Evolutionary conservation across 192 early-diverging fungal genomes (phyloP).

Genomic region (Coemansia sp.): DNA sequence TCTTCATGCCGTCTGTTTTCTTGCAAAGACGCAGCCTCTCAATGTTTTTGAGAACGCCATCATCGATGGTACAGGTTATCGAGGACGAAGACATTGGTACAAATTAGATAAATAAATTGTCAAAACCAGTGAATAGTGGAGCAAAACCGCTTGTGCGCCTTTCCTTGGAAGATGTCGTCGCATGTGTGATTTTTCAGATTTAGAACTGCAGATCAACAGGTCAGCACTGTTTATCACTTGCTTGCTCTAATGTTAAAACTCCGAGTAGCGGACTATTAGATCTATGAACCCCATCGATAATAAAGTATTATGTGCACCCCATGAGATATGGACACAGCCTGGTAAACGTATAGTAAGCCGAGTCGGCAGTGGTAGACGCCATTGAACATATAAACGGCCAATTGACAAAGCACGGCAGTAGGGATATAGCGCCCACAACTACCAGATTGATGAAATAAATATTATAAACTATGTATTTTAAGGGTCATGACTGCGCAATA

Average conservation of each 20-base stretch:
- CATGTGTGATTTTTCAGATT: background rate
- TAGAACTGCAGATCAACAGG: background rate
- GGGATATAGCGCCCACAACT: background rate
- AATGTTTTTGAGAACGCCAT: conserved; percentile 15
- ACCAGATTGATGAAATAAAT: background rate
- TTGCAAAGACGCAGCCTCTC: conserved; percentile 29
- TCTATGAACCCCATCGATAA: background rate
- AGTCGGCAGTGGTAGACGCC: background rate
- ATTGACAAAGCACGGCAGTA: background rate
- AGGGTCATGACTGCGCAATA: background rate
- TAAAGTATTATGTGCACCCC: background rate
- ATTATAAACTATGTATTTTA: background rate
- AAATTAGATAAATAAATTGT: background rate
- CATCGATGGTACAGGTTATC: conserved; percentile 24
- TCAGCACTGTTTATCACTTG: too few species aligned
- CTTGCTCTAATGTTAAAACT: background rate
- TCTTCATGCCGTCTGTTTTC: conserved; percentile 13
- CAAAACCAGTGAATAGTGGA: background rate
- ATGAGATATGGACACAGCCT: background rate
- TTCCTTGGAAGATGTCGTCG: too few species aligned
- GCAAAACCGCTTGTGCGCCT: background rate
- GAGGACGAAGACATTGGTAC: conserved; percentile 15
- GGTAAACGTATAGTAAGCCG: background rate
- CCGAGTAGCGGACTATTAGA: background rate
- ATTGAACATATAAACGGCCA: background rate